Conservation (phyloP, 495 filamentous ascomycete genomes). For the Talaromyces liani region DNA sequence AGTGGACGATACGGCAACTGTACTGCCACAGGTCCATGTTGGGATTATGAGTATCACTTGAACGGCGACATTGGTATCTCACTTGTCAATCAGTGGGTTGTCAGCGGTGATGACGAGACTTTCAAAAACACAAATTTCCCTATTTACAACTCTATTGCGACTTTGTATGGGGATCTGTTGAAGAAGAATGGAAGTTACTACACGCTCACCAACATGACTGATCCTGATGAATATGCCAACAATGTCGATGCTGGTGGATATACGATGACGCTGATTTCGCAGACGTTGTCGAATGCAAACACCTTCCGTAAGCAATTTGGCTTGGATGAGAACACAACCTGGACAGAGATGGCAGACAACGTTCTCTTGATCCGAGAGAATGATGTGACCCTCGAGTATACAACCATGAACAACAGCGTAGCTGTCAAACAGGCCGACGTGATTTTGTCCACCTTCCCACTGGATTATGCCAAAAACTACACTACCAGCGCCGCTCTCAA, state of each 20-base stretch:
- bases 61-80: slow-evolving; percentile 69
- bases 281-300: slow-evolving; percentile 50
- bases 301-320: slow-evolving; percentile 49
- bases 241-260: slow-evolving; percentile 63
- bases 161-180: slow-evolving; percentile 48
- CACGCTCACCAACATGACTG: slow-evolving; percentile 63
- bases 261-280: slow-evolving; percentile 60
- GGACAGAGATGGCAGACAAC: slow-evolving; percentile 44
- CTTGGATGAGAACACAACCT: slow-evolving; percentile 41
- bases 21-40: slow-evolving; percentile 59
- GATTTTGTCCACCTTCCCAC: slow-evolving; percentile 50
- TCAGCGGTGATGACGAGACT: slow-evolving; percentile 47
- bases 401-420: slow-evolving; percentile 54
- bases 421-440: slow-evolving; percentile 61
- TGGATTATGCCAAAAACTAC: slow-evolving; percentile 50
- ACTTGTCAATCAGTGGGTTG: slow-evolving; percentile 53
- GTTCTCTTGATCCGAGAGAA: slow-evolving; percentile 47
- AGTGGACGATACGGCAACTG: slow-evolving; percentile 59
- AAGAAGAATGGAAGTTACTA: slow-evolving; percentile 46
- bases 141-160: slow-evolving; percentile 51
- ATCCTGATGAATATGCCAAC: slow-evolving; percentile 75
- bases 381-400: slow-evolving; percentile 66
- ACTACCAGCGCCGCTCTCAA: slow-evolving; percentile 39
- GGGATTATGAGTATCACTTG: slow-evolving; percentile 51
- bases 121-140: slow-evolving; percentile 49